Evolutionary conservation across 768 basidiomycete species (phyloP).

Genomic region (Amanita jacksonii): DNA sequence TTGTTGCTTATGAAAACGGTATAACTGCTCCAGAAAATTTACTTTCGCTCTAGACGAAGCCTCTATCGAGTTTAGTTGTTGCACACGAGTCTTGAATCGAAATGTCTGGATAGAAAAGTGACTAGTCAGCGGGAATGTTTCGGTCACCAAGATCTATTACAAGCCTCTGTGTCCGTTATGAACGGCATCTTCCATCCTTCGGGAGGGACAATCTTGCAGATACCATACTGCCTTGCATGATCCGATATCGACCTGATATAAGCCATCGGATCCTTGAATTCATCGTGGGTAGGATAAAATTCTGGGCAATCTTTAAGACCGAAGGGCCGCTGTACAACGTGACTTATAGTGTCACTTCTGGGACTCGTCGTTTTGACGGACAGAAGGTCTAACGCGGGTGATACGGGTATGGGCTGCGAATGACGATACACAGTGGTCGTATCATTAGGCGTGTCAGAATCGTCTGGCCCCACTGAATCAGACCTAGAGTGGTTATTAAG

Average conservation of each 20-base stretch:
- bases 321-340: conserved; percentile 59
- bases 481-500: conserved; percentile 59
- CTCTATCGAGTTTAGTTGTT: conserved; percentile 93
- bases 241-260: conserved; percentile 81
- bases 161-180: conserved; percentile 86
- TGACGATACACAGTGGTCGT: conserved; percentile 40
- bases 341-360: conserved; percentile 28
- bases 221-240: conserved; percentile 67
- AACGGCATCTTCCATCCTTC: conserved; percentile 94
- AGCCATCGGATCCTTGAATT: conserved; percentile 90
- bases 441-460: conserved; percentile 37
- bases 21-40: conserved; percentile 95
- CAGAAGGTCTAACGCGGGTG: conserved; percentile 54
- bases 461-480: conserved; percentile 44
- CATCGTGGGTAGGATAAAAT: conserved; percentile 81
- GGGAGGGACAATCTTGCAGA: conserved; percentile 95
- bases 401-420: conserved; percentile 51
- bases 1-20: conserved; percentile 94
- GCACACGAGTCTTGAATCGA: conserved; percentile 92
- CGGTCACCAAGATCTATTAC: conserved; percentile 19
- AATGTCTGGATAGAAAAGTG: conserved; percentile 48
- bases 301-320: conserved; percentile 83
- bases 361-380: conserved; percentile 61
- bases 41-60: conserved; percentile 94
- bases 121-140: conserved; percentile 30